These are phyloP conservation scores for Paramecium sonneborni DNA, from an alignment of 73 alveolate species.

Conservation along the genomic window DNA sequence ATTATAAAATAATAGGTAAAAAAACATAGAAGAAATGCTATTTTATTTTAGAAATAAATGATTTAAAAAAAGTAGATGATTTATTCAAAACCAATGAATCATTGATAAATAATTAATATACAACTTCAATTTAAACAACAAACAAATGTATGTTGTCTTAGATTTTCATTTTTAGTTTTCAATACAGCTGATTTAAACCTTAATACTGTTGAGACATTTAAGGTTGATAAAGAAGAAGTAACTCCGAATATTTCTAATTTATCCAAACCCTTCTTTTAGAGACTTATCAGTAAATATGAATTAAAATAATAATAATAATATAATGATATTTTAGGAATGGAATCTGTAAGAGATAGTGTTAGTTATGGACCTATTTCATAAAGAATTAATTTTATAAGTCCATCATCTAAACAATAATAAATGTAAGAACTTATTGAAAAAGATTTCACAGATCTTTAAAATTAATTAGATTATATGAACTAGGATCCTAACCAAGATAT, in stretches of 20 bases:
- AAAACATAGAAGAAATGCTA: background rate
- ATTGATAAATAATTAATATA: background rate
- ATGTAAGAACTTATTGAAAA: background rate
- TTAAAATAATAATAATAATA: background rate
- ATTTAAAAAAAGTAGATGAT: background rate
- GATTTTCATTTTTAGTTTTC: background rate
- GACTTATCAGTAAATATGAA: background rate
- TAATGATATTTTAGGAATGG: background rate
- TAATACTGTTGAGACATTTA: background rate
- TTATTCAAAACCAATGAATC: background rate
- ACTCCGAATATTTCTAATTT: background rate
- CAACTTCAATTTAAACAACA: background rate
- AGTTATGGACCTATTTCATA: constrained; percentile 42
- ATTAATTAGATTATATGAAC: background rate
- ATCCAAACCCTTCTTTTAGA: background rate
- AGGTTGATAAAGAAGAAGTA: background rate
- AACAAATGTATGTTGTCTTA: background rate
- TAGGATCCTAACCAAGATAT: background rate
- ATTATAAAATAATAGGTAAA: background rate
- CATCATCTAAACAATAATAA: background rate
- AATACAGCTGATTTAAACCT: background rate
- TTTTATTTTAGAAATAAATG: background rate
- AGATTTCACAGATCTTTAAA: constrained; percentile 16
- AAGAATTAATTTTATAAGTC: constrained; percentile 28
- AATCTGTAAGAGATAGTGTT: background rate